These are phyloP conservation scores for Crithidia acanthocephali DNA, from an alignment of 208 protist species.

Conservation along the genomic window DNA sequence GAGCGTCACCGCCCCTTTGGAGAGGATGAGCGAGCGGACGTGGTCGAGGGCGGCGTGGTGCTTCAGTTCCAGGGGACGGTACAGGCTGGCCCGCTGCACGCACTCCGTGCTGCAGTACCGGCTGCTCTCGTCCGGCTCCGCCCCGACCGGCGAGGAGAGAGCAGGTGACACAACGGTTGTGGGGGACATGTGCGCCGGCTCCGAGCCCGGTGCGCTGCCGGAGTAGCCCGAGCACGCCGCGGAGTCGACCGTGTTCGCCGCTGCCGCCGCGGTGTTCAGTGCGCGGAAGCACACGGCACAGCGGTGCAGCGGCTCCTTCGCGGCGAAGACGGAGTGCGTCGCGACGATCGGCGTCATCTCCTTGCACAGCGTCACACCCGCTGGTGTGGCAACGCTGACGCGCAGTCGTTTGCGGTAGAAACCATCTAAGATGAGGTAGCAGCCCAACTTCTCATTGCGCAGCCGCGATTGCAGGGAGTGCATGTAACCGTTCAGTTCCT, in stretches of 20 bases:
- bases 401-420: slow-evolving; percentile 62
- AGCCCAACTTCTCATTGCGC: slow-evolving; percentile 19
- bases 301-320: slow-evolving; percentile 21
- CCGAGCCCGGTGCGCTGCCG: background rate
- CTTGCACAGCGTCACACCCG: slow-evolving; percentile 34
- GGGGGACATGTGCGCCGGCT: background rate
- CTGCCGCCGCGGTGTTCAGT: slow-evolving; percentile 13
- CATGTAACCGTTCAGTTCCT: slow-evolving; percentile 66
- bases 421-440: slow-evolving; percentile 54
- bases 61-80: slow-evolving; percentile 44
- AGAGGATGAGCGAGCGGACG: slow-evolving; percentile 48
- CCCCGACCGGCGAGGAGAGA: slow-evolving; percentile 8
- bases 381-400: slow-evolving; percentile 7
- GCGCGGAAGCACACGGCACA: slow-evolving; percentile 64
- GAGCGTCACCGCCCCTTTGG: slow-evolving; percentile 37
- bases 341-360: slow-evolving; percentile 54
- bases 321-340: slow-evolving; percentile 49
- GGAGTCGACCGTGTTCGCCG: background rate
- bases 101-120: slow-evolving; percentile 42
- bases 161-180: slow-evolving; percentile 15
- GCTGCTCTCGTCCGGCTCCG: slow-evolving; percentile 15
- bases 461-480: slow-evolving; percentile 47
- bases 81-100: slow-evolving; percentile 38
- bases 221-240: background rate
- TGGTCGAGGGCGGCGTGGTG: slow-evolving; percentile 39